Evolutionary conservation across 2,329 filamentous ascomycete genomes (phyloP), one percentile per base, ranked within the genome.

Genomic region (Aspergillus fructus): DNA sequence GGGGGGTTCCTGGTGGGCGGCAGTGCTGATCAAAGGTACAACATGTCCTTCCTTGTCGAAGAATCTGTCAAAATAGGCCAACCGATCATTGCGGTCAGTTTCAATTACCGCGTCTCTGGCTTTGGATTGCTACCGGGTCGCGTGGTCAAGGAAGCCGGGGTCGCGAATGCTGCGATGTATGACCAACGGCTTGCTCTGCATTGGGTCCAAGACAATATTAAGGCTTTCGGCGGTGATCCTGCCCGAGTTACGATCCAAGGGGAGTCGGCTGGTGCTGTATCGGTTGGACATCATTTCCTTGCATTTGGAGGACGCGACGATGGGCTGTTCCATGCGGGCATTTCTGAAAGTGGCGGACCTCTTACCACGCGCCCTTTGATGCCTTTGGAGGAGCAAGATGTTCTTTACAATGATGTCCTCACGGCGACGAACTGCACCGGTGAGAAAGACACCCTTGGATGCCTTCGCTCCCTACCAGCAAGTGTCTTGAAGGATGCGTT

Each of bases 121-220:
- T 83, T 77, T 69, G 81, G 82, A 5, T 83, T 82, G 62, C 62
- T 84, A 15, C 73, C 71, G 49, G 72, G 77, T 68, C 23, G 71
- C 74, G 53, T 50, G 19, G 30, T 58, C 2, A 24, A 40, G 0
- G 30, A 58, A 7, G 12, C n/a, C 2, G 74, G 74, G 0, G 66
- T 72, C 17, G 67, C 62, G 1, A 62, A 63, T 2, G 65, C 68
- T 2, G 40, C 77, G 66, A 3, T 66, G 65, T 1, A 70, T 64
- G 75, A 79, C 52, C 74, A 78, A 40, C 62, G 64, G 4, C 13
- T 47, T n/a, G 59, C 61, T 15, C 51, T 61, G 2, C 34, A 46
- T 19, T 63, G 59, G 61, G 34, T 49, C 17, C 47, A 49, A 12
- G 46, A 48, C 11, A 34, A 49, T 19, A 39, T 49, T 19, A 11